These are phyloP conservation scores for Neofusicoccum cordaticola DNA, from an alignment of 2,329 filamentous ascomycete genomes.

Conservation along the genomic window DNA sequence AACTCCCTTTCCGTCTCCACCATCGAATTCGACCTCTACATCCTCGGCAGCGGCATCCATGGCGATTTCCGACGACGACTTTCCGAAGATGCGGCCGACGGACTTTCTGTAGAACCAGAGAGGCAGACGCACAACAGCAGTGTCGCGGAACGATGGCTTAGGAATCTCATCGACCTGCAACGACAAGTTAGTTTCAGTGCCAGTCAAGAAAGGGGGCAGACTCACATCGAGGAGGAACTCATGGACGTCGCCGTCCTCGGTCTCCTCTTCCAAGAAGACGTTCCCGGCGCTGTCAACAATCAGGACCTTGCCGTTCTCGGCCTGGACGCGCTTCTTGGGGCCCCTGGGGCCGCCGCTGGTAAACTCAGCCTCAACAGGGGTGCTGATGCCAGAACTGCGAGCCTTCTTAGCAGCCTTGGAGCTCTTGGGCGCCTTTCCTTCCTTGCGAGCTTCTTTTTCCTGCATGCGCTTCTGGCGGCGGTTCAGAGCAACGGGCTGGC, in stretches of 20 bases:
- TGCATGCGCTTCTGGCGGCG: slow-evolving; percentile 83
- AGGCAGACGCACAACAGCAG: slow-evolving; percentile 76
- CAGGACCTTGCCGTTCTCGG: slow-evolving; percentile 91
- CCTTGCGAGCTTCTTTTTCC: slow-evolving; percentile 77
- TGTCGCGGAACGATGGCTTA: slow-evolving; percentile 74
- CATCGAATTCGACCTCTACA: slow-evolving; percentile 36
- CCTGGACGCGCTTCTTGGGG: slow-evolving; percentile 80
- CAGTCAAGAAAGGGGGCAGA: slow-evolving; percentile 24
- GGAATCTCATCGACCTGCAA: slow-evolving; percentile 72
- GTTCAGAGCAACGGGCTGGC: slow-evolving; percentile 60
- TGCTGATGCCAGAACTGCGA: slow-evolving; percentile 49
- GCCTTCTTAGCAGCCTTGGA: slow-evolving; percentile 44
- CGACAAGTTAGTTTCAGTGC: slow-evolving; percentile 21
- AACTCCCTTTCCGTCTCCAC: neutral
- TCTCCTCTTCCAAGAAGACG: slow-evolving; percentile 90
- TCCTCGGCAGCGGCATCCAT: slow-evolving; percentile 36
- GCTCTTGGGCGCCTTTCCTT: slow-evolving; percentile 47
- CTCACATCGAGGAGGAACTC: slow-evolving; percentile 87
- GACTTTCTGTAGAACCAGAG: slow-evolving; percentile 63
- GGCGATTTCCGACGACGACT: slow-evolving; percentile 25
- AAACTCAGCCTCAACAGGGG: slow-evolving; percentile 53
- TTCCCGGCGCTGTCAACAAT: slow-evolving; percentile 90
- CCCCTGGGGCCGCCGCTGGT: slow-evolving; percentile 65
- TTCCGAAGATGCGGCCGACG: slow-evolving; percentile 42
- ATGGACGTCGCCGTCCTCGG: slow-evolving; percentile 77